Evolutionary conservation across 2,329 filamentous ascomycete species (phyloP).

Genomic region (Talaromyces sp.): DNA sequence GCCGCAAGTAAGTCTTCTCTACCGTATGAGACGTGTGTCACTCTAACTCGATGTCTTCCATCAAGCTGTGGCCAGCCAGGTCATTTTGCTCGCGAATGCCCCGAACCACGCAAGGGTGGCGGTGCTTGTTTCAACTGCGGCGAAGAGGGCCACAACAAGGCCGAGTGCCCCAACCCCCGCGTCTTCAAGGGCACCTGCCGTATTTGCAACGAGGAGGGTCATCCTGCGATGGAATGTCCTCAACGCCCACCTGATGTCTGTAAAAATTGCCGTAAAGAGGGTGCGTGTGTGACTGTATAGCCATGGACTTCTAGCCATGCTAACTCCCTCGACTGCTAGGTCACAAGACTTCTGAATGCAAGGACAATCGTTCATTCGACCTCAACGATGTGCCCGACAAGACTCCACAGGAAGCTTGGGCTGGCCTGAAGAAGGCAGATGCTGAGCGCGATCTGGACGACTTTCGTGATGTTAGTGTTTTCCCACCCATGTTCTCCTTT

Average conservation of each 20-base stretch:
- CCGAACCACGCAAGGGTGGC: constrained; percentile 32
- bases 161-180: constrained; percentile 42
- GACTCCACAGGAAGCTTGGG: constrained; percentile 47
- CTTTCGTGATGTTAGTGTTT: constrained; percentile 40
- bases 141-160: constrained; percentile 40
- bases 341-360: constrained; percentile 42
- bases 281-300: constrained; percentile 19
- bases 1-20: constrained; percentile 30
- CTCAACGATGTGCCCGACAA: constrained; percentile 42
- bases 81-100: constrained; percentile 40
- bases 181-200: constrained; percentile 45
- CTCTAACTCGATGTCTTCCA: not conserved
- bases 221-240: constrained; percentile 41
- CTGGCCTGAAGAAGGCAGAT: constrained; percentile 44
- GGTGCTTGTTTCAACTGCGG: constrained; percentile 44
- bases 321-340: constrained; percentile 24
- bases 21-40: not conserved
- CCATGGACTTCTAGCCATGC: not conserved
- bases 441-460: constrained; percentile 45
- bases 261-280: constrained; percentile 44
- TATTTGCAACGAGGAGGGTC: constrained; percentile 43
- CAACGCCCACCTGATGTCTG: constrained; percentile 39
- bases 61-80: constrained; percentile 30
- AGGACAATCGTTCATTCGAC: constrained; percentile 41
- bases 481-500: constrained; percentile 5